Base-by-base conservation (phyloP, 257 asterid species). In the Penstemon davidsonii region DNA sequence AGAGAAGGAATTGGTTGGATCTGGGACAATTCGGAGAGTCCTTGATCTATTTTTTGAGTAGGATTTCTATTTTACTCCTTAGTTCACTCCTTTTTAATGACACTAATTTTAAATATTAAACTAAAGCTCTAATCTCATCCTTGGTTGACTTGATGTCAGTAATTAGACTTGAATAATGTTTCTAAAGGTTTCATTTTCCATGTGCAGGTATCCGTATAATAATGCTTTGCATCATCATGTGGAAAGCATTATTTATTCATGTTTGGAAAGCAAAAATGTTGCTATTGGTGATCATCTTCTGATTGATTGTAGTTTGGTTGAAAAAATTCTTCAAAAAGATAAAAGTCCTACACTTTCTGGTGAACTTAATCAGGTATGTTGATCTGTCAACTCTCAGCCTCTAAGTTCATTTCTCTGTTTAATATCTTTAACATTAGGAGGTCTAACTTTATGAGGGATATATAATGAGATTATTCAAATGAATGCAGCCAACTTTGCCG, bases 211-310 rank as follows among this genome's bases (percentile, higher is more conserved):
- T 61, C 95, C 98, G 0, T 92, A 72, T 83, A 92, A 92, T 76
- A 92, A 92, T 83, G 97, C 96, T 12, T 81, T 92, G 80, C 98
- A 92, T 78, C 97, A 89, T 83, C 95, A 92, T 43, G 98, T 87
- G 73, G 98, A 89, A 87, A 92, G 93, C 83, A 88, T 89, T 56
- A 71, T 92, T 78, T 86, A 77, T 77, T 87, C 97, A 64, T 89
- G 97, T 79, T 72, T 89, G 86, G 98, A 86, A 67, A 89, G 93
- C 85, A 89, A 86, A 77, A 86, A 76, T 70, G 76, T 51, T 59
- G 69, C 79, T 42, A 74, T 89, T 18, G 60, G 80, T 71, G 86
- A 85, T 73, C 98, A 92, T 87, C 85, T 92, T 68, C 82, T 92
- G 56, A 64, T 76, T 54, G 95, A 86, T 37, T 89, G 97, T 78